These are phyloP conservation scores for Striga asiatica DNA, from an alignment of 257 asterid species.

Conservation along the genomic window DNA sequence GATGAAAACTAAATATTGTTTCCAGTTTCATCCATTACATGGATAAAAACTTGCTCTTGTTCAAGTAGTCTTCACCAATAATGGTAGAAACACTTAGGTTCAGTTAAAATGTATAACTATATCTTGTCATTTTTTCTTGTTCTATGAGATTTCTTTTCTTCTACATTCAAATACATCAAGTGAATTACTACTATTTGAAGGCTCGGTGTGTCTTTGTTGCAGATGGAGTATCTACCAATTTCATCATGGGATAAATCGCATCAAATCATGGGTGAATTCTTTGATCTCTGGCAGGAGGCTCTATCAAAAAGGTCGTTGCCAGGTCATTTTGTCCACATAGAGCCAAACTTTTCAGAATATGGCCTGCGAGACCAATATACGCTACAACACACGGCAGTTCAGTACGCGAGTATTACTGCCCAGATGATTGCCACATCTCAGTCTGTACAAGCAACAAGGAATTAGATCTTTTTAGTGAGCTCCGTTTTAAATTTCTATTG, in stretches of 20 bases:
- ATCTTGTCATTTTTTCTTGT: background rate
- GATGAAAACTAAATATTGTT: too few relatives aligned
- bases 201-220: conserved; percentile 23
- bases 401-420: conserved; percentile 76
- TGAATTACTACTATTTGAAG: background rate
- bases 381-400: conserved; percentile 78
- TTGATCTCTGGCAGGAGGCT: conserved; percentile 79
- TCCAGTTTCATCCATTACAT: too few relatives aligned
- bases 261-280: conserved; percentile 74
- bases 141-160: background rate
- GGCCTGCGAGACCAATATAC: conserved; percentile 69
- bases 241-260: conserved; percentile 91
- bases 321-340: conserved; percentile 87
- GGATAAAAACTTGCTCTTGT: too few relatives aligned
- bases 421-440: conserved; percentile 80
- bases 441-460: conserved; percentile 55
- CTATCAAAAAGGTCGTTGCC: conserved; percentile 71
- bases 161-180: too few relatives aligned
- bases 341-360: conserved; percentile 66
- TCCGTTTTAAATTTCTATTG: too few relatives aligned
- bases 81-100: too few relatives aligned
- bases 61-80: too few relatives aligned
- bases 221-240: conserved; percentile 87
- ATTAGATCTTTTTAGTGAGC: conserved; percentile 28
- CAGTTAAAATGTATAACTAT: too few relatives aligned